Evolutionary conservation across 257 asterid genomes (phyloP).

Genomic region (Ophiorrhiza pumila): DNA sequence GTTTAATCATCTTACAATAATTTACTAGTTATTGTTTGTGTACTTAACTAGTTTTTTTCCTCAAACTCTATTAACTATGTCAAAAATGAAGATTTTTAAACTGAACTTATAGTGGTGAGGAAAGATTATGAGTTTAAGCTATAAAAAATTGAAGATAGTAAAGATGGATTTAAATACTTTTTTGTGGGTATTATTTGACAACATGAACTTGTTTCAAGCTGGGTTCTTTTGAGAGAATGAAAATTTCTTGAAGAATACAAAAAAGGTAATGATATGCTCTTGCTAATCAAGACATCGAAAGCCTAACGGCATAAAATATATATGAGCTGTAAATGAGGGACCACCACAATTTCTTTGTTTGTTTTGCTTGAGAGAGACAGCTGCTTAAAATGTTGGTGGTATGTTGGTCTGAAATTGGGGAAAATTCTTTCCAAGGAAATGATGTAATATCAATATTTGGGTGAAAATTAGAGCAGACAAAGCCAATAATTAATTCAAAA

Average conservation of each 20-base stretch:
- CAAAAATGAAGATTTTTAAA: neutral
- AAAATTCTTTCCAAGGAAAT: neutral
- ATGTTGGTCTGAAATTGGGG: neutral
- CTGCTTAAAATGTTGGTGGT: constrained; percentile 2
- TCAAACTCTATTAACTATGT: neutral
- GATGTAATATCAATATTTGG: neutral
- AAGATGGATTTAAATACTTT: too few relatives aligned
- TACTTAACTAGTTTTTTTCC: too few relatives aligned
- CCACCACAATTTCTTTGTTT: neutral
- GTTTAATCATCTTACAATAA: too few relatives aligned
- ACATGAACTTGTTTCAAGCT: too few relatives aligned
- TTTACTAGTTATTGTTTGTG: too few relatives aligned
- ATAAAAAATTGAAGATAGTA: too few relatives aligned
- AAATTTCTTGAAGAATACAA: too few relatives aligned
- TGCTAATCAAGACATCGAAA: neutral
- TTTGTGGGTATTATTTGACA: too few relatives aligned
- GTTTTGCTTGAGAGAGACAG: neutral
- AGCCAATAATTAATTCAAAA: neutral
- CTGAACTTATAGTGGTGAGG: neutral
- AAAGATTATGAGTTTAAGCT: too few relatives aligned
- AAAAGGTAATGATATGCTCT: neutral
- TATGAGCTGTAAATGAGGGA: neutral
- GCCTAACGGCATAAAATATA: neutral
- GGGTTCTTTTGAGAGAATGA: too few relatives aligned
- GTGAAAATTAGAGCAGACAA: neutral